These are phyloP conservation scores for Verticillium zaregamsianum DNA, from an alignment of 2,329 filamentous ascomycete genomes.

Conservation along the genomic window DNA sequence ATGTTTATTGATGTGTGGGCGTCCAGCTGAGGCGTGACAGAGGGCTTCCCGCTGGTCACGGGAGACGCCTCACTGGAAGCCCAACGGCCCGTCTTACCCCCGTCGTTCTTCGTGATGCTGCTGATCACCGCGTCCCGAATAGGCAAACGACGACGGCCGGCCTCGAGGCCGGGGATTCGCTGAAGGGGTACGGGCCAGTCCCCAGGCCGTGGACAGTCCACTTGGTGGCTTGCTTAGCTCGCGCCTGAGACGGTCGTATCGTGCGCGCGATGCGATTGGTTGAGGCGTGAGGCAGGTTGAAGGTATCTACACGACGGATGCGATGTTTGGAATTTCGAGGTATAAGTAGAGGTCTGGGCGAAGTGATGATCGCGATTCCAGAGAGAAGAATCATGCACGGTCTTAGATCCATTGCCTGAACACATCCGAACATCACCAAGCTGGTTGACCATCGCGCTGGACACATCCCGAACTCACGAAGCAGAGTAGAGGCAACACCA, in stretches of 20 bases:
- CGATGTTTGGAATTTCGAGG: background rate
- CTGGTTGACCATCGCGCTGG: no score
- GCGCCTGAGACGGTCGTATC: background rate
- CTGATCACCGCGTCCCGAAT: background rate
- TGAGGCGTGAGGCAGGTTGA: background rate
- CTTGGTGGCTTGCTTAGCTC: background rate
- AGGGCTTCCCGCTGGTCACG: no score
- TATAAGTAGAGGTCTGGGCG: background rate
- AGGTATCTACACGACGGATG: background rate
- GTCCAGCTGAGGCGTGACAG: no score
- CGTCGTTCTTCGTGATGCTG: background rate
- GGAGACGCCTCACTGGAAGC: background rate
- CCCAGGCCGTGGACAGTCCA: background rate
- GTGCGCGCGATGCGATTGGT: background rate
- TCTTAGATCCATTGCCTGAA: no score
- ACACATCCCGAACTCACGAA: no score
- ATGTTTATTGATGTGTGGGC: no score
- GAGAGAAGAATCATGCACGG: no score
- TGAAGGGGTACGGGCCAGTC: background rate
- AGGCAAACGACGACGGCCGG: background rate
- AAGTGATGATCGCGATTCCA: no score
- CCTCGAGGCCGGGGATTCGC: background rate
- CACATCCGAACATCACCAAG: no score
- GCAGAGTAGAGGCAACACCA: background rate
- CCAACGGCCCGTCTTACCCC: background rate